phyloP scores from a whole-genome alignment of 345 rosid genomes.

The Eucalyptus victrix region DNA sequence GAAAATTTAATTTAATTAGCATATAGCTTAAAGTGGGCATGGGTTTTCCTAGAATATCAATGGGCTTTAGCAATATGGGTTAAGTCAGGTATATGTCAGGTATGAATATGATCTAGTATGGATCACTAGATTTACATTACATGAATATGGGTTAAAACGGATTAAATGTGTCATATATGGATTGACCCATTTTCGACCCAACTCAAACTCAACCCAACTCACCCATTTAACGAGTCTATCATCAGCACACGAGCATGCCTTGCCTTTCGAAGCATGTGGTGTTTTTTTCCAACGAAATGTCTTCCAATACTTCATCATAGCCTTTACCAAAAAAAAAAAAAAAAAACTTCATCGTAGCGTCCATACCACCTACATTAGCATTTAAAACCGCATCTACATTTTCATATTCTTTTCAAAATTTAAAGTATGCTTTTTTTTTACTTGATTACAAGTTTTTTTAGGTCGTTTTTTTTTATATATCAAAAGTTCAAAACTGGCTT shows the following conservation, averaged over 20 bases:
- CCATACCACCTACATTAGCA: neutral
- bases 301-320: neutral
- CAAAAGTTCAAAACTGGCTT: neutral
- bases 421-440: neutral
- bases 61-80: too few relatives aligned
- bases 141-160: too few relatives aligned
- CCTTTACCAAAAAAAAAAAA: too few relatives aligned
- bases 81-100: fast-evolving
- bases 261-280: neutral
- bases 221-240: neutral
- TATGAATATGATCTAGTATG: fast-evolving
- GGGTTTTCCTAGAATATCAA: too few relatives aligned
- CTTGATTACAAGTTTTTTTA: neutral
- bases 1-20: too few relatives aligned
- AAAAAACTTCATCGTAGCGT: neutral
- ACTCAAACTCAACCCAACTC: fast-evolving
- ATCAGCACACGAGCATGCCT: neutral
- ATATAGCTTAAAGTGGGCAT: too few relatives aligned
- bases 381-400: neutral
- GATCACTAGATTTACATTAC: fast-evolving
- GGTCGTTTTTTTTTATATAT: neutral
- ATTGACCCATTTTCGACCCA: fast-evolving
- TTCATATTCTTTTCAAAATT: neutral
- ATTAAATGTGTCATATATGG: too few relatives aligned
- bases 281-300: neutral